Evolutionary conservation across 768 basidiomycete species (phyloP).

Genomic region (Dendrothele bispora): DNA sequence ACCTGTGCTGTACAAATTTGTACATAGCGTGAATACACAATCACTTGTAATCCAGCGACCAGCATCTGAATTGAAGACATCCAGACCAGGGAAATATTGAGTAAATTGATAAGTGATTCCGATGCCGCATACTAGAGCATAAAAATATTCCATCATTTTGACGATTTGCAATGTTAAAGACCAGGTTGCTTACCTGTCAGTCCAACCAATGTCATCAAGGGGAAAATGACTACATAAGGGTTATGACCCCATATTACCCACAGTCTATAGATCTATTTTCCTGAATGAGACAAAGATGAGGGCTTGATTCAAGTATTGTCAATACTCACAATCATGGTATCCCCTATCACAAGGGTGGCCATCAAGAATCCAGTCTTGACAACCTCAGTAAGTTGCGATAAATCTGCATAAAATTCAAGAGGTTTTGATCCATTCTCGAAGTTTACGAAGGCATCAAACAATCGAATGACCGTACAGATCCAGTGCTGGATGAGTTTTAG

Average conservation of each 20-base stretch:
- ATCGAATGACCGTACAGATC: constrained; percentile 9
- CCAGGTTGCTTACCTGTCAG: constrained; percentile 4
- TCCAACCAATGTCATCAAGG: constrained; percentile 4
- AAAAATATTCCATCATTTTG: neutral
- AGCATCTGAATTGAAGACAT: constrained; percentile 7
- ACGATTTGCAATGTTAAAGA: neutral
- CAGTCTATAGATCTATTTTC: constrained; percentile 43
- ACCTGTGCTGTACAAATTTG: constrained; percentile 10
- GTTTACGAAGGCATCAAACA: constrained; percentile 13
- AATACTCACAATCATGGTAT: constrained; percentile 12
- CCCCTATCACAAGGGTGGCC: constrained; percentile 5
- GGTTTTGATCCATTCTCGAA: constrained; percentile 9
- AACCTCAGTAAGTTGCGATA: constrained; percentile 10
- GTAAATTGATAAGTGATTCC: constrained; percentile 13
- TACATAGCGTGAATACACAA: constrained; percentile 10
- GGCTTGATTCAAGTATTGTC: constrained; percentile 7
- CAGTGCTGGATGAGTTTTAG: constrained; percentile 10
- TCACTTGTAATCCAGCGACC: constrained; percentile 15
- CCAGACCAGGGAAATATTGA: constrained; percentile 3
- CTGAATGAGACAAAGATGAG: constrained; percentile 36
- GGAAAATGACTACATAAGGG: constrained; percentile 7
- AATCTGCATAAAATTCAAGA: constrained; percentile 9
- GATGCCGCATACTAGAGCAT: constrained; percentile 7
- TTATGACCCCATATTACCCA: constrained; percentile 22
- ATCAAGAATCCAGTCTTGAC: constrained; percentile 10